Evolutionary conservation across 179 eudicot genomes (phyloP).

Genomic region (Amaranthus tricolor): DNA sequence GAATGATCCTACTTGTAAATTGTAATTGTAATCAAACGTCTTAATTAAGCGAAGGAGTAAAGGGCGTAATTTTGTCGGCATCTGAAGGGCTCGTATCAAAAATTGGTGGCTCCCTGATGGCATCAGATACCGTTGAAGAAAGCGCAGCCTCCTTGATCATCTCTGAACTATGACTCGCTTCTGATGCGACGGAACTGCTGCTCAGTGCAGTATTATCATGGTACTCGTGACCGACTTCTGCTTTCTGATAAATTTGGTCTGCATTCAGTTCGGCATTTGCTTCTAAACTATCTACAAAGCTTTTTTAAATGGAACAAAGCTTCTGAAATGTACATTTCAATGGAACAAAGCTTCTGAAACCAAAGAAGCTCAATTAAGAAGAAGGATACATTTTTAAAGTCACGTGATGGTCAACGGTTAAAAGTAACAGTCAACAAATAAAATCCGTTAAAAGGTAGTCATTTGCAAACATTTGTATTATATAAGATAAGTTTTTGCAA

Average conservation of each 20-base stretch:
- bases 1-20: neutral
- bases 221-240: constrained; percentile 30
- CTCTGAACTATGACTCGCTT: constrained; percentile 25
- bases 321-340: no score
- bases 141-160: constrained; percentile 21
- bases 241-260: constrained; percentile 18
- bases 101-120: constrained; percentile 54
- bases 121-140: constrained; percentile 28
- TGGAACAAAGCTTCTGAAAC: no score
- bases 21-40: neutral
- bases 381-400: no score
- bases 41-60: constrained; percentile 23
- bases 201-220: constrained; percentile 31
- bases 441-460: no score
- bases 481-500: no score
- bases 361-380: no score
- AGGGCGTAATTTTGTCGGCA: constrained; percentile 25
- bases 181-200: constrained; percentile 41
- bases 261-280: constrained; percentile 21
- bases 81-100: constrained; percentile 68
- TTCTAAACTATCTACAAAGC: neutral
- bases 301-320: no score
- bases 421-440: no score
- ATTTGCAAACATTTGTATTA: no score
- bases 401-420: no score